Base-by-base conservation (phyloP, 2,329 filamentous ascomycete genomes). In the Beauveria brongniartii region DNA sequence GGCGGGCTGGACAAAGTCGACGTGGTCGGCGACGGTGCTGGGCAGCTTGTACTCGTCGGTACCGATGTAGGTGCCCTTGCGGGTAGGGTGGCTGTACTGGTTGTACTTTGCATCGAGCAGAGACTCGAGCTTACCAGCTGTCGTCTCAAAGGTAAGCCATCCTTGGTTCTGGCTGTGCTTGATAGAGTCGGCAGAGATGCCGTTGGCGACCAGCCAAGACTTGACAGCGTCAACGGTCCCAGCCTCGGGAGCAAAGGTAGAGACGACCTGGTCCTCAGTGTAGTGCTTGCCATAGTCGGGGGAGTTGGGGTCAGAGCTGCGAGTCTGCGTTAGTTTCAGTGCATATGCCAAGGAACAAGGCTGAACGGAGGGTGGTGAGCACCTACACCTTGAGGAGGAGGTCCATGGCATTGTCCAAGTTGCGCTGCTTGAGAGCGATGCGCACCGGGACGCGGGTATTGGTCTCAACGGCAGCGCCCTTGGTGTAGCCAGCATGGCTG, bases 191-290 rank as follows among this genome's bases (percentile, higher is more conserved):
- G 69, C 67, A 37, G 74, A 65, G 60, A 86, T 81, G 7, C 83
- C 84, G 44, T 77, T 74, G 12, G 69, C 67, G 20, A 73, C 69
- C 8, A 86, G 74, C 83, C 83, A 86, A 7, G 74, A 66, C 65
- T 76, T 76, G 28, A 85, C 80, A 2, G 77, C 71, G 20, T 78
- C 72, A 6, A 83, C 75, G 3, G 79, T 72, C 44, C 80, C 77
- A 12, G 69, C 62, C 8, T 63, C 20, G 26, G 59, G 53, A 7
- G 59, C 43, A 43, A 61, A 61, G 24, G 48, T 51, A 8, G 30
- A 28, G 28, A 55, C 54, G 22, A 48, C 26, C 54, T 61, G 48
- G 20, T 61, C 51, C 5, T 40, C 26, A 18, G 56, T 61, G 61
- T 61, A 61, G 59, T 61, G 44, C 43, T 61, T 41, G 59, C 59